These are phyloP conservation scores for Penicillium desertorum DNA, from an alignment of 495 filamentous ascomycete genomes.

Conservation along the genomic window DNA sequence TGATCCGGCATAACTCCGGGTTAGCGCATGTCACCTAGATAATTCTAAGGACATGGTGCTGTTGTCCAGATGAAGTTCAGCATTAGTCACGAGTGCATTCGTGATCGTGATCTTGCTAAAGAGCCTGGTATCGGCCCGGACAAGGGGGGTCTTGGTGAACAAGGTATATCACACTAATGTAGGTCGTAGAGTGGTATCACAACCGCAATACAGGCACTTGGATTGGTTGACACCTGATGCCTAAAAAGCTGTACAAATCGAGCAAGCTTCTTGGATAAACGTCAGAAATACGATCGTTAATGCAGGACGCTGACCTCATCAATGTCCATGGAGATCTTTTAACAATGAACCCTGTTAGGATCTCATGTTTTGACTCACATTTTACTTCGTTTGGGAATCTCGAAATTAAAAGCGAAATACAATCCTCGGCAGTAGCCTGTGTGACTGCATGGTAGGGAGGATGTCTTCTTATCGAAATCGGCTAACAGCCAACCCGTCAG, in stretches of 20 bases:
- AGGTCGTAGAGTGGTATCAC: neutral
- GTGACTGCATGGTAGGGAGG: neutral
- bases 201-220: neutral
- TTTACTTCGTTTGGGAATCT: neutral
- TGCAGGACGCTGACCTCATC: neutral
- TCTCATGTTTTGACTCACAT: neutral
- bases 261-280: conserved; percentile 6
- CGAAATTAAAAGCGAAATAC: neutral
- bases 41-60: neutral
- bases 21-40: neutral
- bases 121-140: neutral
- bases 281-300: neutral
- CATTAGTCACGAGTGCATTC: neutral
- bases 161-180: neutral
- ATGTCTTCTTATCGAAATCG: neutral
- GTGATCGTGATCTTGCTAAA: neutral
- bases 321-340: neutral
- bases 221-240: neutral
- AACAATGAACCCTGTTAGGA: neutral
- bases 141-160: neutral
- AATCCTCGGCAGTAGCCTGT: neutral
- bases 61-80: neutral
- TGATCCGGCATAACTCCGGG: neutral
- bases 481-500: conserved; percentile 9
- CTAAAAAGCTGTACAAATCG: neutral